Evolutionary conservation across 345 rosid genomes (phyloP).

Genomic region (Bretschneidera sinensis): DNA sequence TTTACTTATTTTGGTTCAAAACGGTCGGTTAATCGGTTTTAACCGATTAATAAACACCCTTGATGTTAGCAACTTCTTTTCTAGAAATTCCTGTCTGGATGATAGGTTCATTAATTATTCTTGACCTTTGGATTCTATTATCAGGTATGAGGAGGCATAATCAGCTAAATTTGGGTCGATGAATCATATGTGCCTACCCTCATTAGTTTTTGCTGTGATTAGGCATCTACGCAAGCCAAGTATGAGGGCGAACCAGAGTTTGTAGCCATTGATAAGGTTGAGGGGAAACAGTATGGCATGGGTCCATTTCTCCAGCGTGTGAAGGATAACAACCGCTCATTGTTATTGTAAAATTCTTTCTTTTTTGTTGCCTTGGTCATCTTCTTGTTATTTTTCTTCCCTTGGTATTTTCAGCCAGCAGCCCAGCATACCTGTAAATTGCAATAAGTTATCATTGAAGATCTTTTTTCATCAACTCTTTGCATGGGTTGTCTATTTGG

Average conservation of each 20-base stretch:
- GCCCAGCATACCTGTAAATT: conserved; percentile 38
- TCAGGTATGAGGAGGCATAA: conserved; percentile 11
- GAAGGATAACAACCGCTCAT: conserved; percentile 20
- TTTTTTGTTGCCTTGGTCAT: background rate
- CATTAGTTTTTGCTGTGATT: conserved; percentile 9
- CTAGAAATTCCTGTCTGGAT: background rate
- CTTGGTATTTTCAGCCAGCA: conserved; percentile 13
- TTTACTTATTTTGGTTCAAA: too few relatives aligned
- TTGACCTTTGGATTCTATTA: background rate
- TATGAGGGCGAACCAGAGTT: conserved; percentile 1
- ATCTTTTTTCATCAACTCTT: conserved; percentile 11
- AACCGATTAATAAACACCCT: too few relatives aligned
- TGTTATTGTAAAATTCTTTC: conserved; percentile 29
- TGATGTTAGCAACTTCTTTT: too few relatives aligned
- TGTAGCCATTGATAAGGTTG: conserved; percentile 1
- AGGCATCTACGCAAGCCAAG: conserved; percentile 7
- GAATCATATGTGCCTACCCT: conserved; percentile 1
- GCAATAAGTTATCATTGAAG: conserved; percentile 24
- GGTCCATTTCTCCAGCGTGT: conserved; percentile 13
- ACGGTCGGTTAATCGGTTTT: too few relatives aligned
- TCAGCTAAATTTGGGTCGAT: too few relatives aligned
- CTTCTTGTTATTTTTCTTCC: conserved; percentile 10
- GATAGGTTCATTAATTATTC: too few relatives aligned
- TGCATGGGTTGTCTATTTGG: conserved; percentile 3
- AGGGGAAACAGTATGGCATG: conserved; percentile 5